Conservation (phyloP, 495 filamentous ascomycete genomes). For the Penicillium dipodomyicola region DNA sequence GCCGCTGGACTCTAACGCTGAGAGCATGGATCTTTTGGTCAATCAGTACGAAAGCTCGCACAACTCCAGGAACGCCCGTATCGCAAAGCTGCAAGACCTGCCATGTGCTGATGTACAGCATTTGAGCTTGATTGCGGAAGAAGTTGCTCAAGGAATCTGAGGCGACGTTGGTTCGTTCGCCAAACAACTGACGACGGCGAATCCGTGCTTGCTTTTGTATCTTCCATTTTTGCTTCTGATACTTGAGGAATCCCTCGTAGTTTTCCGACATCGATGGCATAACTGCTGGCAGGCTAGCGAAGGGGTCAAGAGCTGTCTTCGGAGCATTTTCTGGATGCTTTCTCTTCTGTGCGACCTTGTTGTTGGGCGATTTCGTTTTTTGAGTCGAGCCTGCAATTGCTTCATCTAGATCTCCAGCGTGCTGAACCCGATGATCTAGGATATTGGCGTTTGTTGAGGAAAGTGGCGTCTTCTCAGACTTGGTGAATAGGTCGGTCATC, state of each 20-base stretch:
- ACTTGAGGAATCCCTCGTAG: slow-evolving; percentile 84
- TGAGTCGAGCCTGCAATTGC: slow-evolving; percentile 65
- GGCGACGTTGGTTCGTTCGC: slow-evolving; percentile 69
- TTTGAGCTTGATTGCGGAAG: slow-evolving; percentile 87
- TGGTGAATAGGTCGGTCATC: slow-evolving; percentile 89
- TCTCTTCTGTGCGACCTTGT: slow-evolving; percentile 71
- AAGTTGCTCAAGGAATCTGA: slow-evolving; percentile 75
- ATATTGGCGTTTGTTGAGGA: slow-evolving; percentile 71
- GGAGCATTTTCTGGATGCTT: slow-evolving; percentile 70
- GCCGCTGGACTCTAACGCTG: slow-evolving; percentile 84
- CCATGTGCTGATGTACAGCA: slow-evolving; percentile 89
- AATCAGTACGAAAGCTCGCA: slow-evolving; percentile 87
- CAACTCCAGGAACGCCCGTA: slow-evolving; percentile 77
- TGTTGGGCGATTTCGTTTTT: slow-evolving; percentile 67
- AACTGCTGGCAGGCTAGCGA: slow-evolving; percentile 73
- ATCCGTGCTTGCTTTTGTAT: slow-evolving; percentile 90
- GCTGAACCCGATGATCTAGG: slow-evolving; percentile 54
- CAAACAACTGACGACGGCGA: slow-evolving; percentile 87
- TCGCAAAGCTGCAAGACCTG: slow-evolving; percentile 84
- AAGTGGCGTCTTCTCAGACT: slow-evolving; percentile 71
- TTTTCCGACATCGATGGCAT: slow-evolving; percentile 88
- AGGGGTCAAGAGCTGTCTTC: slow-evolving; percentile 69
- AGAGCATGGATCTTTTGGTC: slow-evolving; percentile 85
- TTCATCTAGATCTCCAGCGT: slow-evolving; percentile 77
- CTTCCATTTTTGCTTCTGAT: slow-evolving; percentile 99